These are phyloP conservation scores for Megacollybia marginata DNA, from an alignment of 768 basidiomycete species.

Conservation along the genomic window DNA sequence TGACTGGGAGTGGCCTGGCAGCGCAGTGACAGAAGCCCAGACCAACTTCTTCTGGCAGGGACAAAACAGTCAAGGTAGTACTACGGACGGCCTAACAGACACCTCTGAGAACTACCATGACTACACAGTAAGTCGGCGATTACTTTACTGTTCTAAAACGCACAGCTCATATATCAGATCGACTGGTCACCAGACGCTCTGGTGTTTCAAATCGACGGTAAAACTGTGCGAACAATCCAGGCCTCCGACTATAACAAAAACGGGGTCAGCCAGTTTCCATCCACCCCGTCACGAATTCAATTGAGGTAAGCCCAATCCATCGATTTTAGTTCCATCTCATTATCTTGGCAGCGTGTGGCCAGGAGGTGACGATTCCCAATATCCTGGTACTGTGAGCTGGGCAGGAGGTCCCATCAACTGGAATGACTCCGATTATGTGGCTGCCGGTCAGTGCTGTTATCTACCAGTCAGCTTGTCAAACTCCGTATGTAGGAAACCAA, in stretches of 20 bases:
- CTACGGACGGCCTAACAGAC: conserved; percentile 43
- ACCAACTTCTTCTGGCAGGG: conserved; percentile 81
- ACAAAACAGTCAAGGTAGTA: conserved; percentile 46
- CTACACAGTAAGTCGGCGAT: conserved; percentile 46
- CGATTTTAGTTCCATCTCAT: neutral
- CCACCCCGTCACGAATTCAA: conserved; percentile 75
- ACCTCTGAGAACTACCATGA: conserved; percentile 70
- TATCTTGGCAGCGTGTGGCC: conserved; percentile 57
- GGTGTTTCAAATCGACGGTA: conserved; percentile 64
- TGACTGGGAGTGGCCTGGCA: conserved; percentile 81
- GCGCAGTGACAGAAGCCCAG: conserved; percentile 55
- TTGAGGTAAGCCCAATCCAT: conserved; percentile 45
- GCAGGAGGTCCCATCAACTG: conserved; percentile 79
- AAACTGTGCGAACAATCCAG: conserved; percentile 61
- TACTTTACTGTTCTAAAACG: neutral
- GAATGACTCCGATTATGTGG: conserved; percentile 64
- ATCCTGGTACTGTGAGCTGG: conserved; percentile 73
- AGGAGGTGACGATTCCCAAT: conserved; percentile 55
- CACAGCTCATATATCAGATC: conserved; percentile 37
- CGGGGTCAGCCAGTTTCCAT: conserved; percentile 60
- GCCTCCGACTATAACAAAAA: conserved; percentile 42
- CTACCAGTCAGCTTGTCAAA: neutral
- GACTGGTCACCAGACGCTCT: conserved; percentile 72
- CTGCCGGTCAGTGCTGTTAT: neutral
- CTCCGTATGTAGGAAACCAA: conserved; percentile 35